Base-by-base conservation (phyloP, 345 rosid genomes). In the Rhodamnia argentea region DNA sequence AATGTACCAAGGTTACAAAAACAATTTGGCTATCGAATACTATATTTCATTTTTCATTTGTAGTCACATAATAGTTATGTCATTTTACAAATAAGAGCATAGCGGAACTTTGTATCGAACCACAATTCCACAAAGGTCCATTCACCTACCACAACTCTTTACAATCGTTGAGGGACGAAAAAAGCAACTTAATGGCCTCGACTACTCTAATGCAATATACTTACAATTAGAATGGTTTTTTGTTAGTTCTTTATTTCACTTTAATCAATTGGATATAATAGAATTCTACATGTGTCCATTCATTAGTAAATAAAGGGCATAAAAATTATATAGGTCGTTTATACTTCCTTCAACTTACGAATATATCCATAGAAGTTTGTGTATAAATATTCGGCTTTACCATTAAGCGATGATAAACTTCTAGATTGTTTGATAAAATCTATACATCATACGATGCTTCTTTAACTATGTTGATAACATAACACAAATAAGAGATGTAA, bases 121-220 rank as follows among this genome's bases (percentile, higher is more conserved):
- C 57, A 6, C 24, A 55, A 6, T 54, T 54, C 24, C 57, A 20
- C 24, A 53, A 37, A 37, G 40, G 40, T 37, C 40, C 40, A 37
- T 37, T 37, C 40, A 37, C 40, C 40, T 37, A 3, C 40, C 40
- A 37, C 40, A 37, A 37, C 55, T 53, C 55, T 53, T 15, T 15
- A 4, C 14, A 26, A 11, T 58, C 12, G 26, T 58, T 26, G 53
- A 12, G 15, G 62, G 26, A 24, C 10, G 27, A 3, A 23, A 56
- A 23, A 8, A 56, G 8, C 9, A 26, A 58, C 62, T 26, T 26
- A 24, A 26, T 58, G 6, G 29, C 11, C 62, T 10, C 27, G 24
- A 58, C n/a, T 12, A 0, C 15, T n/a, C 1, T 12, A 26, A 13
- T 14, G 13, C n/a, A 0, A 58, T 59, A 7, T 37, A 3, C 40